phyloP scores from a whole-genome alignment of 2,329 filamentous ascomycete species.

The Pestalotiopsis fici region DNA sequence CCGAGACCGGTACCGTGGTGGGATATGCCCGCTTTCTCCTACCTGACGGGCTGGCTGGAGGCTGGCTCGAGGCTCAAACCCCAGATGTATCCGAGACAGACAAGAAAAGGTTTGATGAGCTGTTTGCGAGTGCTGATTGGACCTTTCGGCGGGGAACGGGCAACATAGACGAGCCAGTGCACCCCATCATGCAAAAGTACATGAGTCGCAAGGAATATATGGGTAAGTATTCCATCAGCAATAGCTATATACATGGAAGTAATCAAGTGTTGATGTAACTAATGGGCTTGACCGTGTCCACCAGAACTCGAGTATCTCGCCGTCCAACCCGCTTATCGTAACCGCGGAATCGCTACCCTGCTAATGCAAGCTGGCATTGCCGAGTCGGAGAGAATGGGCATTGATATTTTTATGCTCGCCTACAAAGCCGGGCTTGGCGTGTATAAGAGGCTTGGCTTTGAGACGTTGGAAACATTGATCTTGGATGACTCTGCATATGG shows the following conservation, averaged over 20 bases:
- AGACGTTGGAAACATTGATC: constrained; percentile 16
- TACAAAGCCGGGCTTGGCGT: constrained; percentile 16
- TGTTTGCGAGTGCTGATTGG: constrained; percentile 15
- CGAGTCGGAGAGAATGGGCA: constrained; percentile 19
- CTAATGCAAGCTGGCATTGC: constrained; percentile 19
- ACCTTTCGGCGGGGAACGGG: constrained; percentile 9
- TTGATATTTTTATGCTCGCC: constrained; percentile 23
- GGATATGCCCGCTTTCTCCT: constrained; percentile 24
- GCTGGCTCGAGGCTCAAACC: constrained; percentile 18
- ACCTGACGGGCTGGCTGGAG: constrained; percentile 12
- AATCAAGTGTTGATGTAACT: not conserved
- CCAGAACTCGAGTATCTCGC: constrained; percentile 26
- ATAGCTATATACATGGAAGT: not conserved
- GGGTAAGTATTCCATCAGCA: constrained; percentile 7
- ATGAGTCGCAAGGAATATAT: constrained; percentile 15
- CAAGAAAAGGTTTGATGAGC: constrained; percentile 11
- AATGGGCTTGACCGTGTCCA: not conserved
- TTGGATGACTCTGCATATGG: constrained; percentile 22
- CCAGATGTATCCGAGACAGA: constrained; percentile 15
- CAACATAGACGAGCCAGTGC: constrained; percentile 12
- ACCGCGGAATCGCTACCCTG: constrained; percentile 21
- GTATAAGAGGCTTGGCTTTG: constrained; percentile 22
- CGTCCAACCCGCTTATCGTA: constrained; percentile 21
- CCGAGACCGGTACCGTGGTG: constrained; percentile 18
- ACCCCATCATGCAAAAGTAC: constrained; percentile 11